A percentile compares a stretch with the other conserved stretches of the same genome.
Evolutionary conservation across 129 eudicot genomes (phyloP).

Genomic region (Helianthus annuus): DNA sequence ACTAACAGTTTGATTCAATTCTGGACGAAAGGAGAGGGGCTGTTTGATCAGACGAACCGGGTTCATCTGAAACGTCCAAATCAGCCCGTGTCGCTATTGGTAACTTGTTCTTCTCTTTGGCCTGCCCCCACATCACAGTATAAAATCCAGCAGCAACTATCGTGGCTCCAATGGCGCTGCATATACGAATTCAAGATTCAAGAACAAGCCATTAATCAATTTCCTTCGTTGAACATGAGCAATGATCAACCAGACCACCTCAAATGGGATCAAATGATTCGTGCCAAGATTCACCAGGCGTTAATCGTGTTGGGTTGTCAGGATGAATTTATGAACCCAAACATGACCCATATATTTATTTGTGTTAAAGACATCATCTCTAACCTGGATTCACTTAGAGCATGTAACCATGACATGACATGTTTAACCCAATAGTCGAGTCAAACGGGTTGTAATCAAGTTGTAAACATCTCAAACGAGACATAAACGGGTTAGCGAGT

Average conservation of each 20-base stretch:
- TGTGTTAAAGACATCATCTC: no score
- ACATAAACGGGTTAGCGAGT: no score
- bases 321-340: no score
- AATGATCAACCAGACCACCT: not conserved
- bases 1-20: slow-evolving; percentile 19
- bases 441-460: no score
- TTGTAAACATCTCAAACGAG: no score
- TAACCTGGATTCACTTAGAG: no score
- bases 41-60: slow-evolving; percentile 3
- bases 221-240: not conserved
- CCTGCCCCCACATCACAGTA: slow-evolving; percentile 23
- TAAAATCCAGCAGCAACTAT: slow-evolving; percentile 28
- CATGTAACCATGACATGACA: no score
- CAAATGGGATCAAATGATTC: not conserved
- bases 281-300: no score
- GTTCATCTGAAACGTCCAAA: slow-evolving; percentile 28
- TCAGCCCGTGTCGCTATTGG: not conserved
- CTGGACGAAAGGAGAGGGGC: slow-evolving; percentile 9
- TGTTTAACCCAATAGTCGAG: no score
- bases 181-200: not conserved
- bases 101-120: slow-evolving; percentile 16
- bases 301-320: no score
- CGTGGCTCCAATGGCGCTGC: slow-evolving; percentile 26
- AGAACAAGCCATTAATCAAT: not conserved
- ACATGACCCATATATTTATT: no score